Conservation (phyloP, 768 basidiomycete species). For the Xerocomellus amylosporus region DNA sequence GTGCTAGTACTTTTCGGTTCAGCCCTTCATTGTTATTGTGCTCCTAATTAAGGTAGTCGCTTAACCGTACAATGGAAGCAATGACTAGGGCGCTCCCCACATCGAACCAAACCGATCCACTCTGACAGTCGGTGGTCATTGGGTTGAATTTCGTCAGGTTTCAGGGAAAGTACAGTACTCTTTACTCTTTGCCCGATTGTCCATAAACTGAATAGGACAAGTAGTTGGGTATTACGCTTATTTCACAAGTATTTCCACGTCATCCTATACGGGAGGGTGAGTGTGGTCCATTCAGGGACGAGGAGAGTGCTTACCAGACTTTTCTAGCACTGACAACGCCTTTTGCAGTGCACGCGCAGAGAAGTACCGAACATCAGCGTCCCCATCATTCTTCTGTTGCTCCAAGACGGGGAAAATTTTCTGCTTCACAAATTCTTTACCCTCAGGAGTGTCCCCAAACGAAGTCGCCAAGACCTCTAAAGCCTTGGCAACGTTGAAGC, state of each 20-base stretch:
- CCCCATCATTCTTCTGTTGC: conserved; percentile 80
- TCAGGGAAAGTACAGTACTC: conserved; percentile 31
- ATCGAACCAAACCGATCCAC: background rate
- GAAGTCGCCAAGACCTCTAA: conserved; percentile 83
- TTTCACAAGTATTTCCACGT: conserved; percentile 21
- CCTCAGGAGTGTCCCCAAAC: conserved; percentile 62
- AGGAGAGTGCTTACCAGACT: conserved; percentile 34
- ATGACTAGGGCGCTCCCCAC: background rate
- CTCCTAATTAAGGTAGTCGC: background rate
- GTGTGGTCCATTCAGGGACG: background rate
- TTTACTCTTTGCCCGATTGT: conserved; percentile 27
- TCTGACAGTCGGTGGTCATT: conserved; percentile 4
- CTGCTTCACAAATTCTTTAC: conserved; percentile 68
- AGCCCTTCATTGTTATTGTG: conserved; percentile 1
- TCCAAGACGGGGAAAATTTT: conserved; percentile 82
- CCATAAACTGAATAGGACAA: conserved; percentile 20
- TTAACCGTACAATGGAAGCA: background rate
- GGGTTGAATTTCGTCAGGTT: conserved; percentile 25
- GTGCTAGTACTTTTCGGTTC: background rate
- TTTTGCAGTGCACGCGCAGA: conserved; percentile 77
- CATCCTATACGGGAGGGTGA: conserved; percentile 17
- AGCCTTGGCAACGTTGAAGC: conserved; percentile 97
- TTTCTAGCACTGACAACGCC: conserved; percentile 37
- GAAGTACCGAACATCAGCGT: conserved; percentile 97
- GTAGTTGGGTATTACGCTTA: conserved; percentile 31